Evolutionary conservation across 2,329 filamentous ascomycete genomes (phyloP).

Genomic region (Arthrinium puccinioides): DNA sequence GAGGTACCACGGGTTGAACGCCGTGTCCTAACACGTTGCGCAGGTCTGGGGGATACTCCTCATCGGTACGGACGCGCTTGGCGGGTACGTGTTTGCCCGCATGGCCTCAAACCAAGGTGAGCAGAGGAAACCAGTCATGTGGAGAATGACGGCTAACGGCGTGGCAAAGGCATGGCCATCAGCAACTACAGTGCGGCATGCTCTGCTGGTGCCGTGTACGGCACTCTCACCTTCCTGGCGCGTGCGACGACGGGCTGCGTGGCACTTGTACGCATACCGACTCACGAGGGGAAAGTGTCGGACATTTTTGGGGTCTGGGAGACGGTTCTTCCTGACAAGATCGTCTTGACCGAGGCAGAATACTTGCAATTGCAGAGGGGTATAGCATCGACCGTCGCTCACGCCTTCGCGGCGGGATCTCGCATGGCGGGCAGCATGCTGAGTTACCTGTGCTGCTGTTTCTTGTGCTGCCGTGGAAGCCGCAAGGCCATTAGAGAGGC

Average conservation of each 20-base stretch:
- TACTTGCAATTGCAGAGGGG: not conserved
- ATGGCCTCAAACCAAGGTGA: constrained; percentile 2
- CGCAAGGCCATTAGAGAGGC: not conserved
- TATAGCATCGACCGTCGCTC: not conserved
- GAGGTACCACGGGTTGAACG: too few relatives aligned
- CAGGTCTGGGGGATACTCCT: not conserved
- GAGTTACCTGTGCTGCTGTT: not conserved
- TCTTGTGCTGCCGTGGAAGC: not conserved
- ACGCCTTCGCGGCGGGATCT: not conserved
- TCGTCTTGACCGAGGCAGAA: constrained; percentile 2
- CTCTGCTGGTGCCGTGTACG: constrained; percentile 1
- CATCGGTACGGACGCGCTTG: constrained; percentile 1
- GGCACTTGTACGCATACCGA: not conserved
- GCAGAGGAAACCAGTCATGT: too few relatives aligned
- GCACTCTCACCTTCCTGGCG: not conserved
- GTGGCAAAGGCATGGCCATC: constrained; percentile 2
- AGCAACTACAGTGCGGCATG: constrained; percentile 2
- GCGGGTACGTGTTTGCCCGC: constrained; percentile 3
- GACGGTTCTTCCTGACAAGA: not conserved
- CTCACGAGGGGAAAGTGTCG: not conserved
- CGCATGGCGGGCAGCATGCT: not conserved
- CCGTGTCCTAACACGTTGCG: too few relatives aligned
- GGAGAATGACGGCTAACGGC: too few relatives aligned
- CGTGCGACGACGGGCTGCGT: constrained; percentile 2
- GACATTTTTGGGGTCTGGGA: constrained; percentile 1